Conservation (phyloP, 169 alveolate species). For the Cryptosporidium parvum region DNA sequence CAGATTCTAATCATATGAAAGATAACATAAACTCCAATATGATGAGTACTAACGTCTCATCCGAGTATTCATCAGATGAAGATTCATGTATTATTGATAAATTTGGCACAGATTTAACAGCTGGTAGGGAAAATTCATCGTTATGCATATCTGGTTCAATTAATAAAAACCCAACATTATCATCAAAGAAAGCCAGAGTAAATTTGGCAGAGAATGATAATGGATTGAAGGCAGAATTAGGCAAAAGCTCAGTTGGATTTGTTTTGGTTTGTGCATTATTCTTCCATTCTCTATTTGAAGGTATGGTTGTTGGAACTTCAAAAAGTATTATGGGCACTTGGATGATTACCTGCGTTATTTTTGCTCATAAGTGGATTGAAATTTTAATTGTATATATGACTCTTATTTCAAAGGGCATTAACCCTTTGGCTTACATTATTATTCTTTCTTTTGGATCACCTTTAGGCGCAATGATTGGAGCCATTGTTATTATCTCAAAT, state of each 20-base stretch:
- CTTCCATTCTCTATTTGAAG: slow-evolving; percentile 71
- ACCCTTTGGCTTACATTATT: slow-evolving; percentile 22
- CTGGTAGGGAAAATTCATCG: neutral
- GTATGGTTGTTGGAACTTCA: slow-evolving; percentile 73
- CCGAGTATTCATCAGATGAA: slow-evolving; percentile 31
- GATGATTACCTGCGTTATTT: slow-evolving; percentile 42
- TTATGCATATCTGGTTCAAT: neutral
- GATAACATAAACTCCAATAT: slow-evolving; percentile 42
- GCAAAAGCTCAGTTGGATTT: slow-evolving; percentile 16
- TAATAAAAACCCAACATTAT: neutral
- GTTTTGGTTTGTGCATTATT: slow-evolving; percentile 57
- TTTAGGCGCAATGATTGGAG: slow-evolving; percentile 55
- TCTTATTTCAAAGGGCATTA: slow-evolving; percentile 26
- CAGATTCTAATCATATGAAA: neutral
- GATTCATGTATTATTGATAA: slow-evolving; percentile 42
- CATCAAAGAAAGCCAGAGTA: neutral
- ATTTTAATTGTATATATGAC: slow-evolving; percentile 54
- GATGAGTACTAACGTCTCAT: slow-evolving; percentile 60
- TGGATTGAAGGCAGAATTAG: neutral
- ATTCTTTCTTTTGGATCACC: slow-evolving; percentile 63
- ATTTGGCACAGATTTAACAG: neutral
- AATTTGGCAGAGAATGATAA: neutral
- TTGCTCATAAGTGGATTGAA: slow-evolving; percentile 77
- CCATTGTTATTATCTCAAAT: slow-evolving; percentile 30
- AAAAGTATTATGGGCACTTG: slow-evolving; percentile 37